Percentiles rank a stretch among this genome's conserved stretches.
phyloP scores from a whole-genome alignment of 2,329 filamentous ascomycete genomes.

The Cordyceps farinosa region DNA sequence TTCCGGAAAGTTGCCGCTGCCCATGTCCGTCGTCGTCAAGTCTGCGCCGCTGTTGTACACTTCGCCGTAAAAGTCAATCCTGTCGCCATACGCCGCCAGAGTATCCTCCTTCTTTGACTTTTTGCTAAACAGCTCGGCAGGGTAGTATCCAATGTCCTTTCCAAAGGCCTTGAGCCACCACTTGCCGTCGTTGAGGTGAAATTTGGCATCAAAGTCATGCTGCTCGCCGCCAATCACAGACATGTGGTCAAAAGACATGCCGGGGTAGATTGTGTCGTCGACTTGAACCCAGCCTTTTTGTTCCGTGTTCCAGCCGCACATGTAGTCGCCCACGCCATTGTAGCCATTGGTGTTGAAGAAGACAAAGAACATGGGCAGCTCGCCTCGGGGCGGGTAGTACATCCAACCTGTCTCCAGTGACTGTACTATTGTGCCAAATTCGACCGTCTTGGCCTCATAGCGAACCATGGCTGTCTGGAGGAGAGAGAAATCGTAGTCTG shows the following conservation, averaged over 20 bases:
- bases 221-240: slow-evolving; percentile 20
- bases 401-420: slow-evolving; percentile 25
- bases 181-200: slow-evolving; percentile 19
- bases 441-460: slow-evolving; percentile 15
- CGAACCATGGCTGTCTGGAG: slow-evolving; percentile 23
- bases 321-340: slow-evolving; percentile 17
- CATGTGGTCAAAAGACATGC: slow-evolving; percentile 19
- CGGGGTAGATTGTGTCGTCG: slow-evolving; percentile 21
- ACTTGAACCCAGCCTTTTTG: slow-evolving; percentile 23
- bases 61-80: slow-evolving; percentile 23
- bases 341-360: slow-evolving; percentile 24
- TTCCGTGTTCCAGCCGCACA: slow-evolving; percentile 23
- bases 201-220: slow-evolving; percentile 21
- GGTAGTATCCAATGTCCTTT: slow-evolving; percentile 23
- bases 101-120: slow-evolving; percentile 15
- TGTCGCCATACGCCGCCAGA: slow-evolving; percentile 17
- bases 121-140: slow-evolving; percentile 20
- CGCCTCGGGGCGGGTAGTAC: slow-evolving; percentile 20
- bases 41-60: slow-evolving; percentile 22
- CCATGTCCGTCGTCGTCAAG: slow-evolving; percentile 24
- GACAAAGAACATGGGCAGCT: slow-evolving; percentile 21
- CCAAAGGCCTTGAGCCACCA: slow-evolving; percentile 23
- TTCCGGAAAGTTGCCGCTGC: slow-evolving; percentile 24
- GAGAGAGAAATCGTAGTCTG: slow-evolving; percentile 22
- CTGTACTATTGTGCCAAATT: slow-evolving; percentile 19